phyloP scores from a whole-genome alignment of 768 basidiomycete genomes.

The Floccularia luteovirens region DNA sequence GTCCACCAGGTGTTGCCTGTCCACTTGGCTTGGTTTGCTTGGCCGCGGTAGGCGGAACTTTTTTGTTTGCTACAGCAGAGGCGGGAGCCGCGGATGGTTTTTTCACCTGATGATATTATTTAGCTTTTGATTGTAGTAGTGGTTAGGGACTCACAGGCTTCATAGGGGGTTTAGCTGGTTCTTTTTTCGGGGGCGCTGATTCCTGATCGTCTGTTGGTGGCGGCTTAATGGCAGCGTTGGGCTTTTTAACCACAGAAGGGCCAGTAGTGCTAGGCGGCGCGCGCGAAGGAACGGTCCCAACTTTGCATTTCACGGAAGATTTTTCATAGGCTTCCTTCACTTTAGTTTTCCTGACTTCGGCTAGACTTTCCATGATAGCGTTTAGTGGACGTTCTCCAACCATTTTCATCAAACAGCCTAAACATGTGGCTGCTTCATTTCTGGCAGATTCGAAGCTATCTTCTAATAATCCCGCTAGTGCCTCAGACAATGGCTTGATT shows the following conservation, averaged over 20 bases:
- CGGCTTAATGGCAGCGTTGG: constrained; percentile 13
- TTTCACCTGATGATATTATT: constrained; percentile 32
- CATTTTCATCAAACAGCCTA: constrained; percentile 95
- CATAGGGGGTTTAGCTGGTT: constrained; percentile 43
- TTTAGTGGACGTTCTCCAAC: constrained; percentile 89
- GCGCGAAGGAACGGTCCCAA: constrained; percentile 45
- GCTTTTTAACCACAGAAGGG: constrained; percentile 24
- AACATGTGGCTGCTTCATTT: constrained; percentile 79
- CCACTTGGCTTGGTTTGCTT: constrained; percentile 44
- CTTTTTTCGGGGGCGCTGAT: constrained; percentile 33
- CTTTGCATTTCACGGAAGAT: constrained; percentile 86
- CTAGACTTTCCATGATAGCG: constrained; percentile 76
- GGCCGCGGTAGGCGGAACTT: constrained; percentile 36
- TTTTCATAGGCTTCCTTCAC: constrained; percentile 92
- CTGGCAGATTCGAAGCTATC: constrained; percentile 87
- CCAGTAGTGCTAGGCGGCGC: constrained; percentile 47
- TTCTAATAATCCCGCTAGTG: constrained; percentile 68
- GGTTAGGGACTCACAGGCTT: constrained; percentile 37
- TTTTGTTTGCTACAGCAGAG: constrained; percentile 34
- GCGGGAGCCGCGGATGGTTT: constrained; percentile 32
- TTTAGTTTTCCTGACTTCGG: constrained; percentile 84
- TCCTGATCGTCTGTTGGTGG: constrained; percentile 18
- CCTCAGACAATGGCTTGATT: constrained; percentile 76
- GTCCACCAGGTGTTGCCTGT: constrained; percentile 38
- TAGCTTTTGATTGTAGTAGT: no score